Conservation (phyloP, 306 rosid genomes). For the Prunus kanzakura region DNA sequence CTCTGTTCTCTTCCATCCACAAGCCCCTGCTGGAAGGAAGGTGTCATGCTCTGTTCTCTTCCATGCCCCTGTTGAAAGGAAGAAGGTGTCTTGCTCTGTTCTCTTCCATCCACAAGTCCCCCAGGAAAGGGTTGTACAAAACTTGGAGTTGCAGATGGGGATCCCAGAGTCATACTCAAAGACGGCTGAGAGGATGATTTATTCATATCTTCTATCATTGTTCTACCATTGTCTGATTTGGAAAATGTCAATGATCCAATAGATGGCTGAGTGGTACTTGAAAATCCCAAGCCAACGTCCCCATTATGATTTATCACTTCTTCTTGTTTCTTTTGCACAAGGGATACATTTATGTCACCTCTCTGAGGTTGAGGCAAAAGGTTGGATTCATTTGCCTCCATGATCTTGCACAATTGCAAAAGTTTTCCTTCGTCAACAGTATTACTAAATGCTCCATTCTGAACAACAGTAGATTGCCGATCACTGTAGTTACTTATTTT, state of each 20-base stretch:
- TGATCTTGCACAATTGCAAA: conserved; percentile 71
- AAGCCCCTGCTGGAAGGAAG: not conserved
- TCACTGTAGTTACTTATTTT: conserved; percentile 42
- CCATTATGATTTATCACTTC: conserved; percentile 32
- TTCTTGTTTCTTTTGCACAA: conserved; percentile 43
- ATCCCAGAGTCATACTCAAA: conserved; percentile 72
- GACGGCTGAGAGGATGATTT: conserved; percentile 57
- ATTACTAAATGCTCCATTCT: conserved; percentile 36
- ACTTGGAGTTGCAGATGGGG: conserved; percentile 45
- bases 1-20: conserved; percentile 45
- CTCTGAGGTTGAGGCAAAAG: conserved; percentile 45
- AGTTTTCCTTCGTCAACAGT: conserved; percentile 73
- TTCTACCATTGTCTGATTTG: conserved; percentile 47
- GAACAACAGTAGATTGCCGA: conserved; percentile 41
- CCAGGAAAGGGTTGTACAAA: conserved; percentile 48
- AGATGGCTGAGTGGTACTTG: conserved; percentile 46
- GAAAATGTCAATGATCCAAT: conserved; percentile 50
- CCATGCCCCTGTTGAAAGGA: conserved; percentile 54
- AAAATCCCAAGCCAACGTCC: conserved; percentile 50
- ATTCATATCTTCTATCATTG: conserved; percentile 47
- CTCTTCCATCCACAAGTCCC: conserved; percentile 52
- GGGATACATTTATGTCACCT: conserved; percentile 37
- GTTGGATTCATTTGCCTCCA: conserved; percentile 72
- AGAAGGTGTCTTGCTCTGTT: conserved; percentile 54
- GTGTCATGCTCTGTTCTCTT: conserved; percentile 50